Base-by-base conservation (phyloP, 1,139 yeast genomes). In the Saccharomyces hybrid region DNA sequence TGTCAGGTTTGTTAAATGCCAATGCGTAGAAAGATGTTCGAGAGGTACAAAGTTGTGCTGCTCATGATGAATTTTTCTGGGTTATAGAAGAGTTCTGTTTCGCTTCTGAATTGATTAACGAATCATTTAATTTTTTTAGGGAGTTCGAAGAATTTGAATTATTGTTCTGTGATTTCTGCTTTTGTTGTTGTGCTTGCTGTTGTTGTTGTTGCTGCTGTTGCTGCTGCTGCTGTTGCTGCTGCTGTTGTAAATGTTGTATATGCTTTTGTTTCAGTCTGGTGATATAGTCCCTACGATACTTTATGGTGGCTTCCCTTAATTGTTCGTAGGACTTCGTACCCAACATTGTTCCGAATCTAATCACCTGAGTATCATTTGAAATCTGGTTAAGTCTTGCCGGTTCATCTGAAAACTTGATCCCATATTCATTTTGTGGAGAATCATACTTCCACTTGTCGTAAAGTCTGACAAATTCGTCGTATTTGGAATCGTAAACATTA, bases 311-410 rank as follows among this genome's bases (percentile, higher is more conserved):
- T 59, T 72, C 80, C 67, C 71, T 75, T 67, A 73, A 79, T 69
- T 71, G 84, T 71, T 86, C 97, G 66, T 87, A 88, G 0, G 96
- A 85, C 69, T 91, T 91, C 5, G 95, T 83, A 50, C 90, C 76
- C 47, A 91, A 72, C 96, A 90, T 89, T 4, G 96, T 83, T 5
- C 97, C 96, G 70, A 91, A 90, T 58, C 97, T 76, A 42, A 91
- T 88, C 0, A 88, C 84, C 71, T 90, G 97, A 0, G 97, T 90
- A 54, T 85, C 95, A 55, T 85, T 87, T 25, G 91, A 82, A 51
- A 90, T 88, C 59, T 88, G 86, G 65, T 90, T 91, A 63, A 90
- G 76, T 55, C 81, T 78, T 0, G 91, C 78, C 1, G 87, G 87
- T 57, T 80, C 84, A 54, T 76, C 73, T 57, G 85, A 78, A 59